Percentiles rank a stretch among this genome's conserved stretches.
Evolutionary conservation across 306 rosid genomes (phyloP).

Genomic region (Medicago arabica): DNA sequence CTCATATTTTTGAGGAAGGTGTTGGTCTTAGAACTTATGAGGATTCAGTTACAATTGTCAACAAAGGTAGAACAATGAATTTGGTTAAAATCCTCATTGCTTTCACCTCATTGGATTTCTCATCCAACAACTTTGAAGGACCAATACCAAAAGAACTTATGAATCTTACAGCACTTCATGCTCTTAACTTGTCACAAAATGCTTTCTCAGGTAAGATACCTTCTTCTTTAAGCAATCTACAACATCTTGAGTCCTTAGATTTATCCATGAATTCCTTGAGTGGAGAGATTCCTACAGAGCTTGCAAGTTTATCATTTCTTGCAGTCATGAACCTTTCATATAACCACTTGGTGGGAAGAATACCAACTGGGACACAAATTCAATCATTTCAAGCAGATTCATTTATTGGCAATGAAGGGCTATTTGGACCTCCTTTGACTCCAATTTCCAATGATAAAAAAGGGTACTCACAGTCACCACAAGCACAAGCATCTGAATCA

Average conservation of each 20-base stretch:
- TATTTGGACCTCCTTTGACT: constrained; percentile 48
- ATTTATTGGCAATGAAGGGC: constrained; percentile 40
- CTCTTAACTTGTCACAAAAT: constrained; percentile 40
- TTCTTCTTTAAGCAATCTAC: constrained; percentile 28
- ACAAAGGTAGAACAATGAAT: constrained; percentile 23
- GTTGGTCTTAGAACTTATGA: background rate
- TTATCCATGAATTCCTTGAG: constrained; percentile 28
- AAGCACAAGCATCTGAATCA: background rate
- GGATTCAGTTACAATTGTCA: constrained; percentile 29
- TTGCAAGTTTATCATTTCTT: constrained; percentile 25
- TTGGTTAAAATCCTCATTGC: constrained; percentile 4
- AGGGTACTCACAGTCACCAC: background rate
- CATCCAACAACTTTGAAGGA: constrained; percentile 39
- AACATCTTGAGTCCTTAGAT: constrained; percentile 34
- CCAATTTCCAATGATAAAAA: background rate
- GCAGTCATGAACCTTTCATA: constrained; percentile 29
- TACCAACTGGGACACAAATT: constrained; percentile 37
- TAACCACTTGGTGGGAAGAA: constrained; percentile 26
- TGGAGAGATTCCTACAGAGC: constrained; percentile 28
- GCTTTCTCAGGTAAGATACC: constrained; percentile 32
- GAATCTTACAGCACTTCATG: background rate
- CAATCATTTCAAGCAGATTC: constrained; percentile 28
- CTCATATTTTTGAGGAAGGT: background rate
- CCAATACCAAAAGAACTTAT: constrained; percentile 35
- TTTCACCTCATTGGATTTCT: constrained; percentile 36